phyloP scores from a whole-genome alignment of 306 rosid species.

The Vachellia collinsii region DNA sequence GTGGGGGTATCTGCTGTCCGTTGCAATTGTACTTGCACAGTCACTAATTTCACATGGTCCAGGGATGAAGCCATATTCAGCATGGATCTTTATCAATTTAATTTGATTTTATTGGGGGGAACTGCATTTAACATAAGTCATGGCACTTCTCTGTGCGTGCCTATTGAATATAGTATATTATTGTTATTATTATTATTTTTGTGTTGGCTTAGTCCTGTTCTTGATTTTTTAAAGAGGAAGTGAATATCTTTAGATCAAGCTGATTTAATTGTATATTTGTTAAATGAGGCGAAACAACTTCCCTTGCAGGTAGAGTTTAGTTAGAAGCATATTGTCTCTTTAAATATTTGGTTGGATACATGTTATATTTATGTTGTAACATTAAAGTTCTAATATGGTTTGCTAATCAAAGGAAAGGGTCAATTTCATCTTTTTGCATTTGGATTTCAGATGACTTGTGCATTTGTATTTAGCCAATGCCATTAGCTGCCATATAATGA shows the following conservation, averaged over 20 bases:
- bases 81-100: not conserved
- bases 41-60: not conserved
- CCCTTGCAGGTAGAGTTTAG: not conserved
- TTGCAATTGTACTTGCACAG: constrained; percentile 1
- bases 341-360: constrained; percentile 12
- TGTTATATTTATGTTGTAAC: not conserved
- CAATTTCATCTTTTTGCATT: not conserved
- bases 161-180: not conserved
- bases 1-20: not conserved
- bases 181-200: not conserved
- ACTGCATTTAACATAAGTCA: not conserved
- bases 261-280: not conserved
- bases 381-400: not conserved
- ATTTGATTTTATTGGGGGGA: not conserved
- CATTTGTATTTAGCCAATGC: not conserved
- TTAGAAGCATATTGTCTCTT: not conserved
- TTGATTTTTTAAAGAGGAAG: not conserved
- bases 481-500: not conserved
- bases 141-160: not conserved
- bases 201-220: not conserved
- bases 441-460: not conserved
- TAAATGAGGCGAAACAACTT: not conserved
- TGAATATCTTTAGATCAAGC: not conserved
- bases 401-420: not conserved
- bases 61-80: not conserved